A percentile compares a stretch with the other conserved stretches of the same genome.
Evolutionary conservation across 2,329 filamentous ascomycete genomes (phyloP).

Genomic region (Pseudocercospora ulei): DNA sequence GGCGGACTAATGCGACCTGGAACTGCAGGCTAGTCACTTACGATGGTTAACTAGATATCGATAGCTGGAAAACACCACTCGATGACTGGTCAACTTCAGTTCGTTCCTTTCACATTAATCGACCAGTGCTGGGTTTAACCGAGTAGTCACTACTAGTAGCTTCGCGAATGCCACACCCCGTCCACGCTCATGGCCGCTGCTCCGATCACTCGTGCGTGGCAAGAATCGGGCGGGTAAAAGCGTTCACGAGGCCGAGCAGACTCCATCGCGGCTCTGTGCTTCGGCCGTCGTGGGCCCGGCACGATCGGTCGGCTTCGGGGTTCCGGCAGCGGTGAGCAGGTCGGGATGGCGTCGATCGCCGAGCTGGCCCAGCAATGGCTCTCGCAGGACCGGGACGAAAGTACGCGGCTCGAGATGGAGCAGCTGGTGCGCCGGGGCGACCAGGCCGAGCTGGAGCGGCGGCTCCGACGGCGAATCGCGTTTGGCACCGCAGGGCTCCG

Average conservation of each 20-base stretch:
- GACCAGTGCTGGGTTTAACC: no score
- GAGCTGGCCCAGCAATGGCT: constrained; percentile 49
- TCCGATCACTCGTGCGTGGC: background rate
- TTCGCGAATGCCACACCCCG: no score
- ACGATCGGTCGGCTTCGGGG: background rate
- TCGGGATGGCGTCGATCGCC: constrained; percentile 11
- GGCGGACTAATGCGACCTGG: no score
- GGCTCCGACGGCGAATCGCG: constrained; percentile 48
- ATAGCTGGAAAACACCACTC: no score
- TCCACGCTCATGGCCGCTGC: constrained; percentile 2
- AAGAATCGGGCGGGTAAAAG: constrained; percentile 7
- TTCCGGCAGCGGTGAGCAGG: background rate
- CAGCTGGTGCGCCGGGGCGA: constrained; percentile 41
- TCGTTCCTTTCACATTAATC: no score
- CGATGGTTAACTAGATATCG: no score
- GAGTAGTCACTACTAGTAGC: no score
- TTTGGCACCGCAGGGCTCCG: constrained; percentile 56
- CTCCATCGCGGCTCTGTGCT: background rate
- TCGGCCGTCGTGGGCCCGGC: background rate
- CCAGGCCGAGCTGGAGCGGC: constrained; percentile 43
- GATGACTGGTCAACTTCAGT: no score
- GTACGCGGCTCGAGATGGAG: constrained; percentile 48
- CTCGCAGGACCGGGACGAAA: constrained; percentile 48
- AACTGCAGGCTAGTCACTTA: no score
- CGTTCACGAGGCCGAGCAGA: no score